Evolutionary conservation across 306 rosid genomes (phyloP).

Genomic region (Quercus bicolor): DNA sequence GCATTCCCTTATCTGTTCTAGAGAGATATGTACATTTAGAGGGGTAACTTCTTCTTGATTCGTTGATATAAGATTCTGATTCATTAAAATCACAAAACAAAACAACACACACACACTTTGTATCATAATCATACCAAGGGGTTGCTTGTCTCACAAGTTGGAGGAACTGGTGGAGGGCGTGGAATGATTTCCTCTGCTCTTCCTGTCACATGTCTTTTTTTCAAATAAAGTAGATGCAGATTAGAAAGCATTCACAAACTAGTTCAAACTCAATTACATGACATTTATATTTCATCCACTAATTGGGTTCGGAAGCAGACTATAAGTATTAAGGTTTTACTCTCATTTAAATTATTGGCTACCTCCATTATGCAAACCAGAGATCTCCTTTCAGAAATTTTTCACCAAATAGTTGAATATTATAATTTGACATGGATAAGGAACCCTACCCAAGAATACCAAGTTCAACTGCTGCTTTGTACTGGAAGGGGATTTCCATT

Average conservation of each 20-base stretch:
- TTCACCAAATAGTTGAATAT: neutral
- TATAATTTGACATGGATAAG: neutral
- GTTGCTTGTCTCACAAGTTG: slow-evolving; percentile 19
- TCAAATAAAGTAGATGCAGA: neutral
- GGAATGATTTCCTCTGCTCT: slow-evolving; percentile 48
- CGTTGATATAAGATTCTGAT: too few species aligned
- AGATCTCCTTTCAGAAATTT: neutral
- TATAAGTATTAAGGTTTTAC: too few species aligned
- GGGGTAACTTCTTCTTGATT: too few species aligned
- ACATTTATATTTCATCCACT: neutral
- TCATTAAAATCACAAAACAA: too few species aligned
- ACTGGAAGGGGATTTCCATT: slow-evolving; percentile 87
- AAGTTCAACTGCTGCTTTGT: slow-evolving; percentile 65
- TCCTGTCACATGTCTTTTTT: slow-evolving; percentile 52
- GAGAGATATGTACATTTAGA: too few species aligned
- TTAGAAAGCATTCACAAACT: neutral
- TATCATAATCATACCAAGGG: neutral
- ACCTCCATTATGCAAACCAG: neutral
- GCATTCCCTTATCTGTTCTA: too few species aligned
- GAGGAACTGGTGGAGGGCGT: slow-evolving; percentile 66
- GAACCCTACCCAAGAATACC: slow-evolving; percentile 56
- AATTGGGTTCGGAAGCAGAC: too few species aligned
- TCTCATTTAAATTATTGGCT: neutral
- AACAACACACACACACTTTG: too few species aligned
- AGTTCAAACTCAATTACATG: neutral